A percentile compares a stretch with the other conserved stretches of the same genome.
These are phyloP conservation scores for Pilasporangium apinafurcum DNA, from an alignment of 352 stramenopile species.

Conservation along the genomic window DNA sequence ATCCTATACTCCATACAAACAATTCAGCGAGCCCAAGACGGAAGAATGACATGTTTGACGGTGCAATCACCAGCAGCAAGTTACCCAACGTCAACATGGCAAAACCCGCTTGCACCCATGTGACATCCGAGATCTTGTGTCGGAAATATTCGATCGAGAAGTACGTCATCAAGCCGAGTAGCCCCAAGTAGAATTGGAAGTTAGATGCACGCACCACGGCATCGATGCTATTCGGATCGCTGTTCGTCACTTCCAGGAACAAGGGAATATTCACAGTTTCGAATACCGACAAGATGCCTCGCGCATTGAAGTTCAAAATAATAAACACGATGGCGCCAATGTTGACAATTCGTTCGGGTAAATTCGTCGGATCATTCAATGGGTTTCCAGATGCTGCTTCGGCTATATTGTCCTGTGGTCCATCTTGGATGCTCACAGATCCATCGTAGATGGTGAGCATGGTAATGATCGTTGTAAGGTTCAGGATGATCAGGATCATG, in stretches of 20 bases:
- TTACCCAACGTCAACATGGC: slow-evolving; percentile 38
- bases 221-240: slow-evolving; percentile 14
- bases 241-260: slow-evolving; percentile 36
- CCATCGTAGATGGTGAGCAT: slow-evolving; percentile 45
- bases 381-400: not conserved
- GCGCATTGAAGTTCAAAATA: slow-evolving; percentile 57
- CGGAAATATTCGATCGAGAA: slow-evolving; percentile 20
- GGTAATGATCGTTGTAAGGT: slow-evolving; percentile 32
- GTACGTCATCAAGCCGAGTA: slow-evolving; percentile 47
- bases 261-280: slow-evolving; percentile 67
- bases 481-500: slow-evolving; percentile 42
- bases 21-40: slow-evolving; percentile 35
- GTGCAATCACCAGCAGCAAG: slow-evolving; percentile 17
- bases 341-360: slow-evolving; percentile 26
- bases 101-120: slow-evolving; percentile 45
- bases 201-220: slow-evolving; percentile 22
- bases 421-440: slow-evolving; percentile 11
- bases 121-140: slow-evolving; percentile 28
- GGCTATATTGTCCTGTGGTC: not conserved
- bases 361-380: too few relatives aligned
- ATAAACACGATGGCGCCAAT: slow-evolving; percentile 51
- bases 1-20: slow-evolving; percentile 61
- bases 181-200: slow-evolving; percentile 48
- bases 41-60: slow-evolving; percentile 11
- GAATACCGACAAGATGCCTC: slow-evolving; percentile 62